These are phyloP conservation scores for Monilinia vaccinii-corymbosi DNA, from an alignment of 2,329 filamentous ascomycete genomes.

Conservation along the genomic window DNA sequence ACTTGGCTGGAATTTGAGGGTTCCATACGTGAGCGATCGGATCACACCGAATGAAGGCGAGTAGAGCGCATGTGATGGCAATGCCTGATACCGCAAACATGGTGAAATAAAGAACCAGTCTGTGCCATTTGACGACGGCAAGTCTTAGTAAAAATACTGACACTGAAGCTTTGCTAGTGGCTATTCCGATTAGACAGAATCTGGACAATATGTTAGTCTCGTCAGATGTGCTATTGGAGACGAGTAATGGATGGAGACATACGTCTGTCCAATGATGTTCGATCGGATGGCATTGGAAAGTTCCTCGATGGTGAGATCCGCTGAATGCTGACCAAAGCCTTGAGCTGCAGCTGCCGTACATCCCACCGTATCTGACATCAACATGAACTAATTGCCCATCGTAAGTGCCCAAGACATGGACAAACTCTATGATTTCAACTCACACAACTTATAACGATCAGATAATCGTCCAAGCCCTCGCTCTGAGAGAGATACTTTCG, in stretches of 20 bases:
- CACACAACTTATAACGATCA: conserved; percentile 11
- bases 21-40: conserved; percentile 15
- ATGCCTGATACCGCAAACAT: conserved; percentile 6
- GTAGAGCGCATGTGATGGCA: conserved; percentile 10
- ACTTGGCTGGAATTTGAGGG: conserved; percentile 6
- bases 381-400: conserved; percentile 4
- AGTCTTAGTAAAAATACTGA: conserved; percentile 14
- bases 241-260: not conserved
- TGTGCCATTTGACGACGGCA: conserved; percentile 12
- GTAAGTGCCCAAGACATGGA: not conserved
- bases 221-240: not conserved
- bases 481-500: conserved; percentile 4
- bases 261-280: conserved; percentile 18
- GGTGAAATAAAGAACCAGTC: conserved; percentile 6
- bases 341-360: conserved; percentile 7
- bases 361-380: conserved; percentile 10
- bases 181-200: conserved; percentile 13
- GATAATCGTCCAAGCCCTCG: conserved; percentile 13
- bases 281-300: conserved; percentile 8
- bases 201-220: not conserved
- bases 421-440: not conserved
- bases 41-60: conserved; percentile 14
- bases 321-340: conserved; percentile 12
- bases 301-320: conserved; percentile 1
- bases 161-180: conserved; percentile 14